Evolutionary conservation across 441 rosid genomes (phyloP).

Genomic region (Syzygium syzygioides): DNA sequence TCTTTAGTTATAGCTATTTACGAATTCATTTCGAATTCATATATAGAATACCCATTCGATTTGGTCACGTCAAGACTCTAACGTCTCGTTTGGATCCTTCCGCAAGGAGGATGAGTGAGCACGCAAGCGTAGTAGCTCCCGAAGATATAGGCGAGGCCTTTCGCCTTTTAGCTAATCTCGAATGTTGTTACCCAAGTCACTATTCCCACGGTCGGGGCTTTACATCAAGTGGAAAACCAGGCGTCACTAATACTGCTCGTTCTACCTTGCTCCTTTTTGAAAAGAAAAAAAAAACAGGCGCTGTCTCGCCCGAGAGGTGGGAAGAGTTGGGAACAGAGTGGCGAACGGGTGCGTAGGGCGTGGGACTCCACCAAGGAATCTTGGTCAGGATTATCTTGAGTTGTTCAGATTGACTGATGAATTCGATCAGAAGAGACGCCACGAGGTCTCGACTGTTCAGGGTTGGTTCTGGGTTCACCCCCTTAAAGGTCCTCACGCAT

Average conservation of each 20-base stretch:
- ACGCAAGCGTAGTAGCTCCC: neutral
- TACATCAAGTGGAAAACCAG: neutral
- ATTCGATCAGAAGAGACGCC: neutral
- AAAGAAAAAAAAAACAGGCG: neutral
- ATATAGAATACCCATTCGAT: neutral
- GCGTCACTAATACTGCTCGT: too few relatives aligned
- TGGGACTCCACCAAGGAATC: neutral
- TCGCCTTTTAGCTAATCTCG: neutral
- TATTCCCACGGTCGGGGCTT: neutral
- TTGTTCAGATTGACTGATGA: neutral
- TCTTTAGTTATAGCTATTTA: neutral
- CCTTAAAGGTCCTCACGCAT: neutral
- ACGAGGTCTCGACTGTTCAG: neutral
- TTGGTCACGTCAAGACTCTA: neutral
- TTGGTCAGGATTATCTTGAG: neutral
- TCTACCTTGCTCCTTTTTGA: too few relatives aligned
- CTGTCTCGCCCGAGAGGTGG: neutral
- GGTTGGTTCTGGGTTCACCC: neutral
- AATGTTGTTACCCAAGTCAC: neutral
- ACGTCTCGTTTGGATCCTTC: neutral
- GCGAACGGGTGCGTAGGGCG: neutral
- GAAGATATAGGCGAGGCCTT: neutral
- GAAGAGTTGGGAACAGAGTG: neutral
- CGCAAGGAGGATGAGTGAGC: neutral
- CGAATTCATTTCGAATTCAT: neutral